phyloP scores from a whole-genome alignment of 495 filamentous ascomycete genomes.

The Lepraria neglecta region DNA sequence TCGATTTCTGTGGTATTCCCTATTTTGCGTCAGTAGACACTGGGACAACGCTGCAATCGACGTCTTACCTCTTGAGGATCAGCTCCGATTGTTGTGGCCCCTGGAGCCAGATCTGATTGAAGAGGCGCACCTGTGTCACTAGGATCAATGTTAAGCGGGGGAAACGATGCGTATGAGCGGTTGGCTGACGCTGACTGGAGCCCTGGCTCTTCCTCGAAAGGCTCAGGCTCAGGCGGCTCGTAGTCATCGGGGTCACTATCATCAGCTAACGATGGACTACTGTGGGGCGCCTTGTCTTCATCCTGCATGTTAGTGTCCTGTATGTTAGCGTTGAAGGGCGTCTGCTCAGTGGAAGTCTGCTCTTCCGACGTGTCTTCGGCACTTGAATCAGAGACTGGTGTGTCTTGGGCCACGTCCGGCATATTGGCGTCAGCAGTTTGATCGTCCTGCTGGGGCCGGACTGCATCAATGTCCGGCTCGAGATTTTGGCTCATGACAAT shows the following conservation, averaged over 20 bases:
- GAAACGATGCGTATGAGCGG: constrained; percentile 10
- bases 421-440: not conserved
- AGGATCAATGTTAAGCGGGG: constrained; percentile 5
- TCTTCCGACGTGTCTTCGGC: not conserved
- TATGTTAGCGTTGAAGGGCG: not conserved
- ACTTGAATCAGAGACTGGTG: not conserved
- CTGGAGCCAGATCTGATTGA: not conserved
- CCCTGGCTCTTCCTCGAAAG: constrained; percentile 25
- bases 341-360: not conserved
- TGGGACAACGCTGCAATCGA: not conserved
- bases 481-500: not conserved
- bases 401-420: not conserved
- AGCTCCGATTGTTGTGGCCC: not conserved
- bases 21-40: constrained; percentile 8
- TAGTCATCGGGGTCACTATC: constrained; percentile 44
- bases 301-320: not conserved
- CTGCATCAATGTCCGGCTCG: not conserved
- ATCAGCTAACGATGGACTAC: constrained; percentile 8
- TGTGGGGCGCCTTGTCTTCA: not conserved
- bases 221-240: constrained; percentile 52
- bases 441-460: not conserved
- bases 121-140: not conserved
- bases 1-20: not conserved
- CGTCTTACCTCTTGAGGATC: constrained; percentile 12
- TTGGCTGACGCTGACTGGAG: constrained; percentile 1